phyloP scores from a whole-genome alignment of 805 yeast species.

The Sugiyamaella marilandica region DNA sequence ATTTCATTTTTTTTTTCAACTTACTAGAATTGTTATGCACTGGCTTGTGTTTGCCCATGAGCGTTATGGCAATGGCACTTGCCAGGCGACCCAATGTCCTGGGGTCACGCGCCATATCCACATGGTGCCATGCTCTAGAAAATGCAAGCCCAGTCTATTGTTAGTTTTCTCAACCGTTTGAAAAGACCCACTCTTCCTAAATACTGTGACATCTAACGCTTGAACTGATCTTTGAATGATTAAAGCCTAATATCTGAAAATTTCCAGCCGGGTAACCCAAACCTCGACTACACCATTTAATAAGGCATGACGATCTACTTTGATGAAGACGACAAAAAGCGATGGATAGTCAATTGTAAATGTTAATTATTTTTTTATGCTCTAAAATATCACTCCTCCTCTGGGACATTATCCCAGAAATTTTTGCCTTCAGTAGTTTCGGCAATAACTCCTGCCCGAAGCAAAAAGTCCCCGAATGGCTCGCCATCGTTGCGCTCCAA shows the following conservation, averaged over 20 bases:
- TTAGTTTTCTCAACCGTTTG: neutral
- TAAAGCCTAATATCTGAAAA: neutral
- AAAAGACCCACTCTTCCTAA: constrained; percentile 34
- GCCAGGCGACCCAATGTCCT: constrained; percentile 93
- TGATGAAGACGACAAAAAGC: neutral
- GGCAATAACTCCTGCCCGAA: constrained; percentile 81
- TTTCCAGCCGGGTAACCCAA: constrained; percentile 5
- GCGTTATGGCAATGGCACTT: constrained; percentile 74
- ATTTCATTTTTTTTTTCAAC: neutral
- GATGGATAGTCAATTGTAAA: neutral
- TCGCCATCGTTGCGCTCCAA: constrained; percentile 86
- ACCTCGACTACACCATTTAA: neutral
- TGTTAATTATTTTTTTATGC: no score
- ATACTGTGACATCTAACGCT: constrained; percentile 34
- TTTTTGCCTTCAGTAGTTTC: constrained; percentile 87
- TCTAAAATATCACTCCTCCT: constrained; percentile 45
- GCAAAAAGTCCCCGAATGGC: constrained; percentile 90
- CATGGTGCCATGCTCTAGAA: constrained; percentile 92
- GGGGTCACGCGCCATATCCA: constrained; percentile 77
- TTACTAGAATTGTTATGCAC: constrained; percentile 56
- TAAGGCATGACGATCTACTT: neutral
- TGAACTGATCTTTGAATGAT: neutral
- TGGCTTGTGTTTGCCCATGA: constrained; percentile 98
- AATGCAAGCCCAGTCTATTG: constrained; percentile 62
- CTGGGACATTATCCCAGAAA: constrained; percentile 92